Base-by-base conservation (phyloP, 2,329 filamentous ascomycete genomes). In the Xylaria sp. region DNA sequence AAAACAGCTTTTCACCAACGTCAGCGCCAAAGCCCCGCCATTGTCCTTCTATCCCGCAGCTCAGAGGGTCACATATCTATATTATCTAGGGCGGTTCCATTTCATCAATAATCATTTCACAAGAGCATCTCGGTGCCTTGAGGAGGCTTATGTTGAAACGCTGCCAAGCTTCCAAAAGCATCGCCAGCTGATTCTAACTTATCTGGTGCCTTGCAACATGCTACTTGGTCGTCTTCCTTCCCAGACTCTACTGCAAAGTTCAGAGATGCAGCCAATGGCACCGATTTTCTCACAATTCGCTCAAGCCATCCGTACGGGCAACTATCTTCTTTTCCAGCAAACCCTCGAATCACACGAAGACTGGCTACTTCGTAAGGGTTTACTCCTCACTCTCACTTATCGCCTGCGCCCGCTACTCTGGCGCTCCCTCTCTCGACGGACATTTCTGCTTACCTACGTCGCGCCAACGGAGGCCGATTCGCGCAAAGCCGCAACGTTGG, bases 1-100 rank as follows among this genome's bases (percentile, higher is more conserved):
- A 18, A 92, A 93, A 72, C 93, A 95, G 78, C 92, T 97, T 75
- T 96, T 97, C 77, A 91, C 90, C 72, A 97, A 96, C 76, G 95
- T 97, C 71, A 90, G 90, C 58, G 90, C 92, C 65, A 91, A 93
- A 72, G 94, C 93, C 0, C 94, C 94, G 0, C 93, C 93, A 0
- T 82, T 98, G 13, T 85, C 87, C 1, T 87, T 93, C 60, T 98
- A 97, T 76, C 93, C 94, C 2, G 93, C 93, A 25, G 87, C 91
- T 6, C 93, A 98, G 77, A 89, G 94, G 57, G 93, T 97, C 59
- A 97, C 94, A 3, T 98, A 94, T 74, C 89, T 98, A 15, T 97
- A 97, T 82, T 97, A 97, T 77, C 90, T 98, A 6, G 95, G 95
- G 20, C 91, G 94, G 66, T 97, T 95, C 80, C 89, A 94, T 76